A percentile compares a stretch with the other conserved stretches of the same genome.
These are phyloP conservation scores for Suillus subalutaceus DNA, from an alignment of 768 basidiomycete species.

Conservation along the genomic window DNA sequence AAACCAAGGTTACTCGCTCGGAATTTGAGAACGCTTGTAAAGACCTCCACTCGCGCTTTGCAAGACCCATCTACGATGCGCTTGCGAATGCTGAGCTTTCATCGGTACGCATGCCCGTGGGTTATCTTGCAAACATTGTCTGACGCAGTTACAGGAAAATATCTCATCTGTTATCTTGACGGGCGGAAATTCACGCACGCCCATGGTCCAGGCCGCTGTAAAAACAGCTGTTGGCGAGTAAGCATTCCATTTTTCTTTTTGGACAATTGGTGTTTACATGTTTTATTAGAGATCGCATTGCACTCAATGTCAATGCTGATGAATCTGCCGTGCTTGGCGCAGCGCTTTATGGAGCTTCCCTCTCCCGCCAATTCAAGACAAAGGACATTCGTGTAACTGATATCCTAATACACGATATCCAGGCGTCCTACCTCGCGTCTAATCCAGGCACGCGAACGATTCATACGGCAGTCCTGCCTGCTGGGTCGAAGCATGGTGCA, in stretches of 20 bases:
- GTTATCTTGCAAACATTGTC: constrained; percentile 5
- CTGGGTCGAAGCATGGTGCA: constrained; percentile 72
- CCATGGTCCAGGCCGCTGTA: constrained; percentile 88
- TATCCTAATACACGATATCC: constrained; percentile 71
- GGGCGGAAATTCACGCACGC: constrained; percentile 87
- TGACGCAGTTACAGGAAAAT: constrained; percentile 55
- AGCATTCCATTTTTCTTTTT: constrained; percentile 29
- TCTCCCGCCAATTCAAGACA: constrained; percentile 91
- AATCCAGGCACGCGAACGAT: constrained; percentile 62
- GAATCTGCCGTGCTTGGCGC: constrained; percentile 95
- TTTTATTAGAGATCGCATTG: constrained; percentile 69
- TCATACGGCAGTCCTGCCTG: constrained; percentile 74
- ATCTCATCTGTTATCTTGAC: constrained; percentile 90
- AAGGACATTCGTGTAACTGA: constrained; percentile 90
- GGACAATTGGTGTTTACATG: constrained; percentile 1
- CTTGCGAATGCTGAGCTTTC: constrained; percentile 65
- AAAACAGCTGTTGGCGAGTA: constrained; percentile 78
- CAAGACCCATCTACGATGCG: constrained; percentile 76
- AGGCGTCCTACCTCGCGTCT: constrained; percentile 76
- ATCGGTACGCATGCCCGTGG: constrained; percentile 43
- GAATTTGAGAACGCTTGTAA: constrained; percentile 77
- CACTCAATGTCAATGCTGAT: constrained; percentile 95
- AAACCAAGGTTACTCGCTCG: constrained; percentile 71
- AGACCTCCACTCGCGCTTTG: constrained; percentile 65
- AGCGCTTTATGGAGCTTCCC: constrained; percentile 86